A percentile compares a stretch with the other conserved stretches of the same genome.
These are phyloP conservation scores for Phaeotremella skinneri DNA, from an alignment of 768 basidiomycete genomes.

Conservation along the genomic window DNA sequence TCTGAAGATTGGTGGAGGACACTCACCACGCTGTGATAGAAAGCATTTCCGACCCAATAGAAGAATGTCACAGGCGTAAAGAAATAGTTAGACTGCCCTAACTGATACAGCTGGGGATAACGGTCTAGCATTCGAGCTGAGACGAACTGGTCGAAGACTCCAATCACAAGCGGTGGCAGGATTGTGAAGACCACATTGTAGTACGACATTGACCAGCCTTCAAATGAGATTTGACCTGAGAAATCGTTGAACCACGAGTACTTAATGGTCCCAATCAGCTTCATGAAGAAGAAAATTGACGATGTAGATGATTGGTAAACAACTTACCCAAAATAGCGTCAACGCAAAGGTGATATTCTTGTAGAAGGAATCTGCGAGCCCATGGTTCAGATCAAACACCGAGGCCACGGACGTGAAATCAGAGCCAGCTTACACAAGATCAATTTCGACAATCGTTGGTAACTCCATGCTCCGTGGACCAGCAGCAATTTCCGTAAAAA, in stretches of 20 bases:
- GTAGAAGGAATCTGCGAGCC: conserved; percentile 82
- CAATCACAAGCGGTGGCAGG: conserved; percentile 93
- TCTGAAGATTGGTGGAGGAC: neutral
- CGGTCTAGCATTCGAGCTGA: conserved; percentile 93
- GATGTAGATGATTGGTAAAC: neutral
- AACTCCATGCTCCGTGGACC: conserved; percentile 99
- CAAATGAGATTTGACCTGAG: conserved; percentile 96
- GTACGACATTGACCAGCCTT: conserved; percentile 96
- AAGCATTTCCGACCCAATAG: conserved; percentile 52
- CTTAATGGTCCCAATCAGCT: conserved; percentile 55
- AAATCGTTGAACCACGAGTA: conserved; percentile 99
- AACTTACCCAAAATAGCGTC: conserved; percentile 92
- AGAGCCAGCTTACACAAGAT: conserved; percentile 75
- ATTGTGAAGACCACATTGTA: conserved; percentile 97
- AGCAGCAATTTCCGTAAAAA: conserved; percentile 90
- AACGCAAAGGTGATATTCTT: conserved; percentile 98
- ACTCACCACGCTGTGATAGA: conserved; percentile 52
- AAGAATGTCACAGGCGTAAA: conserved; percentile 52
- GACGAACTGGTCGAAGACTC: conserved; percentile 97
- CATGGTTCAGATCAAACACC: neutral
- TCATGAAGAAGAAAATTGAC: neutral
- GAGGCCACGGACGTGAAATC: neutral
- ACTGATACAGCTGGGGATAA: conserved; percentile 91
- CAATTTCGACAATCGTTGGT: conserved; percentile 87
- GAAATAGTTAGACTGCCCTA: conserved; percentile 92